A percentile compares a stretch with the other conserved stretches of the same genome.
These are phyloP conservation scores for Pilatotrama ljubarskyi DNA, from an alignment of 768 basidiomycete genomes.

Conservation along the genomic window DNA sequence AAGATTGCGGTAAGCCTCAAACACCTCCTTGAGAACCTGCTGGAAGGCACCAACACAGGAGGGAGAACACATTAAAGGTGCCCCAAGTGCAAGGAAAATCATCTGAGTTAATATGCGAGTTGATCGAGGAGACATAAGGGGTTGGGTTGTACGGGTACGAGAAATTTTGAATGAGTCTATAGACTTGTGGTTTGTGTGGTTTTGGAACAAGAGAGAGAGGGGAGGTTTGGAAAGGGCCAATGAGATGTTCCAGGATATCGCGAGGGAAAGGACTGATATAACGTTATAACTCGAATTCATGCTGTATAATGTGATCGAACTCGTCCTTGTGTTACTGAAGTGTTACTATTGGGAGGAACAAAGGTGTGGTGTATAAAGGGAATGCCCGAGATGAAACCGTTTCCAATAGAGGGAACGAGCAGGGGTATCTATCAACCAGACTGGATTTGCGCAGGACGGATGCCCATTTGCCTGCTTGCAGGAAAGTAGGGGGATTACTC, in stretches of 20 bases:
- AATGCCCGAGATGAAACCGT: background rate
- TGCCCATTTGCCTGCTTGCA: background rate
- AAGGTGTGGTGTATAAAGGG: background rate
- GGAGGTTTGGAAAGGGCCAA: conserved; percentile 35
- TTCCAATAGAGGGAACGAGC: background rate
- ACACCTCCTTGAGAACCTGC: conserved; percentile 40
- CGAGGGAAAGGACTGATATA: conserved; percentile 8
- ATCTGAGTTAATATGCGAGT: conserved; percentile 33
- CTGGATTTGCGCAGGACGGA: background rate
- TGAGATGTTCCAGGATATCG: background rate
- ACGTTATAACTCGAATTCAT: background rate
- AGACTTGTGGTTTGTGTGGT: conserved; percentile 26
- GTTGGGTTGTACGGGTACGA: conserved; percentile 23
- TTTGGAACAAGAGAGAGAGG: conserved; percentile 34
- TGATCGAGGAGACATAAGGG: conserved; percentile 27
- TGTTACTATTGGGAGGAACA: background rate
- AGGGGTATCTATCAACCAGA: background rate
- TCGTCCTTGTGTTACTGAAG: background rate
- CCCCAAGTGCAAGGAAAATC: conserved; percentile 46
- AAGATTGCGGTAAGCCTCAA: conserved; percentile 40
- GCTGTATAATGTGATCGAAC: background rate
- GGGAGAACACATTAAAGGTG: conserved; percentile 37
- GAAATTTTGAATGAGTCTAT: conserved; percentile 33
- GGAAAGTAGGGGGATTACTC: background rate
- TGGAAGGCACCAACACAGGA: conserved; percentile 37